Evolutionary conservation across 1,284 basidiomycete species (phyloP).

Genomic region (Ceratobasidium sp.): DNA sequence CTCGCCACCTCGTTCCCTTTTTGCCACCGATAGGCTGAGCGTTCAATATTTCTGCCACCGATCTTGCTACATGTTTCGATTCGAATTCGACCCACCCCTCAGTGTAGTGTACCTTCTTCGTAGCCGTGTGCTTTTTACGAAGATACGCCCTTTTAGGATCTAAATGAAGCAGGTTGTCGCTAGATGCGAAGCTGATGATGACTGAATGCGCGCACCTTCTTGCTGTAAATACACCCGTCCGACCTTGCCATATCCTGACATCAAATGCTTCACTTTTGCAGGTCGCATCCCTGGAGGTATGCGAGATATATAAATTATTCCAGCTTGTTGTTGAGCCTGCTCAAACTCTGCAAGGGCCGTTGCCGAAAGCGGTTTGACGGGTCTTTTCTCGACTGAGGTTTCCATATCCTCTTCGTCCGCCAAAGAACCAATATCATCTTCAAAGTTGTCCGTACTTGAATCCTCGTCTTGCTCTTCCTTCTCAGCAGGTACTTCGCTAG

Average conservation of each 20-base stretch:
- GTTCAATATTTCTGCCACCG: slow-evolving; percentile 95
- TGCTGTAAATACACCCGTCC: slow-evolving; percentile 90
- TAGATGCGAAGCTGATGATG: background rate
- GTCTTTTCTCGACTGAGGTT: background rate
- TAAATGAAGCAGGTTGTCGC: slow-evolving; percentile 55
- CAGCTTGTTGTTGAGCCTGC: slow-evolving; percentile 77
- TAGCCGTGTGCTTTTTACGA: slow-evolving; percentile 80
- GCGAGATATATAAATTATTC: slow-evolving; percentile 94
- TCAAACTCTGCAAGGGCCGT: slow-evolving; percentile 81
- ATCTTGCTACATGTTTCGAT: slow-evolving; percentile 91
- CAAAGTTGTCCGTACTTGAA: background rate
- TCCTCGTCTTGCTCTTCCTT: background rate
- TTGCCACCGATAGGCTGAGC: slow-evolving; percentile 96
- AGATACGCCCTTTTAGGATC: slow-evolving; percentile 84
- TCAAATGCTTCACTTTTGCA: slow-evolving; percentile 93
- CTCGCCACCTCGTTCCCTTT: slow-evolving; percentile 91
- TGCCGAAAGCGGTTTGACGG: slow-evolving; percentile 70
- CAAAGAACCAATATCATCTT: background rate
- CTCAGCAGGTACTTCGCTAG: background rate
- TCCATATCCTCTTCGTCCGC: background rate
- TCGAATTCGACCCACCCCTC: slow-evolving; percentile 99
- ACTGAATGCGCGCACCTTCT: slow-evolving; percentile 70
- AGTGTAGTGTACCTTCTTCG: slow-evolving; percentile 87
- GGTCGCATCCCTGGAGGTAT: slow-evolving; percentile 99
- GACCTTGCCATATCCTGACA: slow-evolving; percentile 86